Evolutionary conservation across 2,329 filamentous ascomycete species (phyloP), one percentile per base, ranked within the genome.

Genomic region (Tolypocladium cylindrosporum): DNA sequence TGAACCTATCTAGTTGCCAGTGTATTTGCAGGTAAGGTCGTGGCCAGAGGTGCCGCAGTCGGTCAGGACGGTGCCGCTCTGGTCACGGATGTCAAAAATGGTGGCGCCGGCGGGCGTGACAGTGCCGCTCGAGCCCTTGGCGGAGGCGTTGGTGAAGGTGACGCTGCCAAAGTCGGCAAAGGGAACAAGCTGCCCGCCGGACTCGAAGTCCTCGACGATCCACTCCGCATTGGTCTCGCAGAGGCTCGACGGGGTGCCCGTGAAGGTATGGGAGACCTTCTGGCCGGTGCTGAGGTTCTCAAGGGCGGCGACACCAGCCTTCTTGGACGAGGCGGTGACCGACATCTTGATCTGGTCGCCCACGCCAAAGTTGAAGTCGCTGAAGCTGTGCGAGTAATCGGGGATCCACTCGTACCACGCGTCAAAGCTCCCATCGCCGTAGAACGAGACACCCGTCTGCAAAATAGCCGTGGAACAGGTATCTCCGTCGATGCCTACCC

Each of bases 201-300:
- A 56, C 55, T 66, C 60, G 59, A 71, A 71, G n/a, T 68, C 69
- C 71, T 85, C 82, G 16, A 85, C 81, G 62, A 86, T 85, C 82
- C 82, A 86, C 66, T 86, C 83, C 13, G 81, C 83, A 60, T 84
- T 84, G 63, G 77, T 77, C 64, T 81, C 74, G 64, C 77, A 80
- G 16, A 85, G 75, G 19, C 64, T 61, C n/a, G 68, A 69, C 2
- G 67, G 66, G 55, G 80, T 71, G 56, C 70, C 73, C 45, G 64
- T 71, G 67, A 85, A 78, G 4, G 71, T 75, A 69, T 86, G 78
- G 19, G 74, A 75, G 36, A 80, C 81, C 5, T 65, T 75, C 65
- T 80, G 67, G 51, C 81, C 81, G 2, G 75, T 83, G 11, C 72
- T 76, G 61, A 75, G 63, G 68, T 85, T 85, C 62, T 80, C 61